Percentiles rank a stretch among this genome's conserved stretches.
These are phyloP conservation scores for Phaeoacremonium minimum DNA, from an alignment of 2,329 filamentous ascomycete genomes.

Conservation along the genomic window DNA sequence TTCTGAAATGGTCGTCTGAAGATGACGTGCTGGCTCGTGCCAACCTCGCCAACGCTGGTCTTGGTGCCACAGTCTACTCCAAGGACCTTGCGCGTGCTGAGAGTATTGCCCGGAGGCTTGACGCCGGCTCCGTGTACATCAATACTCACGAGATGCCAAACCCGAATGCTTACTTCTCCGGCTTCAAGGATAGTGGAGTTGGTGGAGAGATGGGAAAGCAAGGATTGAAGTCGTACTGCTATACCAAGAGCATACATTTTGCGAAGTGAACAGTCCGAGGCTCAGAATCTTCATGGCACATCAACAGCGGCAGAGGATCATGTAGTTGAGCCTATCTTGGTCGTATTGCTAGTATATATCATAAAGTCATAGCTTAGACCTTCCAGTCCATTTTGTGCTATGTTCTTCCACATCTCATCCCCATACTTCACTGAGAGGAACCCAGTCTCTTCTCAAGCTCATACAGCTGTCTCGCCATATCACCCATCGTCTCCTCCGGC, in stretches of 20 bases:
- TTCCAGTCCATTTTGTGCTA: too few species aligned
- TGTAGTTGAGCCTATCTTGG: too few species aligned
- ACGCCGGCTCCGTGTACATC: constrained; percentile 57
- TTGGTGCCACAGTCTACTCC: constrained; percentile 56
- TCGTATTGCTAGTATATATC: too few species aligned
- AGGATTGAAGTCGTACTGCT: constrained; percentile 23
- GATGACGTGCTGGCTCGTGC: constrained; percentile 53
- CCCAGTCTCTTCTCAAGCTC: too few species aligned
- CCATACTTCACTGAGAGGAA: too few species aligned
- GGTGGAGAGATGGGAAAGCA: constrained; percentile 29
- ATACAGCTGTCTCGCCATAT: not conserved
- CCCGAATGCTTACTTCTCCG: constrained; percentile 21
- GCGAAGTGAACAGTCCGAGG: too few species aligned
- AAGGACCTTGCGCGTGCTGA: constrained; percentile 45
- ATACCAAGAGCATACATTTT: constrained; percentile 26
- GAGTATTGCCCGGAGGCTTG: constrained; percentile 46
- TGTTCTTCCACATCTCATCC: too few species aligned
- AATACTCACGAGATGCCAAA: constrained; percentile 34
- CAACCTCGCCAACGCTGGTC: constrained; percentile 46
- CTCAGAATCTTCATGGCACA: too few species aligned
- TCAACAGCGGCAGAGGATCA: too few species aligned
- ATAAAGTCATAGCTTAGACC: too few species aligned
- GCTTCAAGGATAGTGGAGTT: constrained; percentile 26
- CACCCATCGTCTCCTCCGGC: not conserved
- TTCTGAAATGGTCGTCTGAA: constrained; percentile 58